phyloP scores from a whole-genome alignment of 768 basidiomycete species.

The Russula sp. region DNA sequence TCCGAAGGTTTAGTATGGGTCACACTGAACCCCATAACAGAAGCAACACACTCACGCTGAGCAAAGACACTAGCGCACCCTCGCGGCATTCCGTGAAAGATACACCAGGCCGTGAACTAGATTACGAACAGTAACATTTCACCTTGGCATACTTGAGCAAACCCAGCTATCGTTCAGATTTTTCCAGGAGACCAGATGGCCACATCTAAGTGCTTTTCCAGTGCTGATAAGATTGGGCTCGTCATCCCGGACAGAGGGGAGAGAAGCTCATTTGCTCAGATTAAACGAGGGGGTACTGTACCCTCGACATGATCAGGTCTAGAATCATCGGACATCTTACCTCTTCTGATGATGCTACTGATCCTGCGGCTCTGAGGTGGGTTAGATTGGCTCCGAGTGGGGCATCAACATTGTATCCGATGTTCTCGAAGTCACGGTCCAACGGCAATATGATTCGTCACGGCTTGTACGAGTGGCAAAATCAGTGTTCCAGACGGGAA shows the following conservation, averaged over 20 bases:
- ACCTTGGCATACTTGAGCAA: neutral
- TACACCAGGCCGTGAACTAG: neutral
- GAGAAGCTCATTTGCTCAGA: neutral
- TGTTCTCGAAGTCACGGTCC: neutral
- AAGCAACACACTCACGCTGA: neutral
- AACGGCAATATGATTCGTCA: neutral
- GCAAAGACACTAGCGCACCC: neutral
- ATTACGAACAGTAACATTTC: neutral
- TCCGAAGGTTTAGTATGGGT: neutral
- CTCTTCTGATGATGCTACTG: neutral
- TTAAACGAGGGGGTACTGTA: neutral
- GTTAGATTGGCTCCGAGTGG: neutral
- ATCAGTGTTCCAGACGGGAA: neutral
- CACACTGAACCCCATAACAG: neutral
- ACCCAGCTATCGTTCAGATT: neutral
- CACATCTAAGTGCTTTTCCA: neutral
- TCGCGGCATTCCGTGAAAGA: neutral
- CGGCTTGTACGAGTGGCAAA: neutral
- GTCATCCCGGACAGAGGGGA: neutral
- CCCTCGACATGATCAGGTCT: neutral
- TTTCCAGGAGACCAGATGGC: neutral
- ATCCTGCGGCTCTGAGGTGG: neutral
- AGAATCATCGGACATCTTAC: neutral
- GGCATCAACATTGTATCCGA: neutral
- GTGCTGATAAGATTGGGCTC: neutral